Conservation (phyloP, 1,284 basidiomycete species). For the Ceratobasidium sp. region DNA sequence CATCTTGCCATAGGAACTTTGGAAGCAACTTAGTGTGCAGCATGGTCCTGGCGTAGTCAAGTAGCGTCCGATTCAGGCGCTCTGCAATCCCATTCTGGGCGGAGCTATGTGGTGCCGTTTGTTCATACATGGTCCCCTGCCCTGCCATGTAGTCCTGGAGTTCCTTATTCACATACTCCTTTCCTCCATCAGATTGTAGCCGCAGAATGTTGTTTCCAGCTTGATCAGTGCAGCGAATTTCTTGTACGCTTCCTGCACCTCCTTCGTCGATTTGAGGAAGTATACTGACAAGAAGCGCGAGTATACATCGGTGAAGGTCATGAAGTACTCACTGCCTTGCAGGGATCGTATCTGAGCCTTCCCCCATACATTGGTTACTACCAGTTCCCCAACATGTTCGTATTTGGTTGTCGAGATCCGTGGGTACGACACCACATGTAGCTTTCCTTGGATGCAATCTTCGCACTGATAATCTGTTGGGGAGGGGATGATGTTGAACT, state of each 20-base stretch:
- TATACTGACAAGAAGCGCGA: conserved; percentile 42
- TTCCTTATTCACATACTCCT: conserved; percentile 46
- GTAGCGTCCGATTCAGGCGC: not conserved
- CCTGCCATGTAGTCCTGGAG: conserved; percentile 40
- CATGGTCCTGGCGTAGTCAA: not conserved
- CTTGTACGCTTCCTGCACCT: conserved; percentile 46
- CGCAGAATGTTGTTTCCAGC: conserved; percentile 37
- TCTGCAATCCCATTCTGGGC: not conserved
- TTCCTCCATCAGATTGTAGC: conserved; percentile 46
- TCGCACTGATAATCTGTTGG: not conserved
- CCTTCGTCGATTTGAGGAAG: conserved; percentile 46
- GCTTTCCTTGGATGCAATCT: conserved; percentile 31
- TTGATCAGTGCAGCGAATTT: conserved; percentile 47
- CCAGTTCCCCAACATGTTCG: conserved; percentile 48
- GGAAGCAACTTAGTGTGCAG: not conserved
- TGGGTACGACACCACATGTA: conserved; percentile 23
- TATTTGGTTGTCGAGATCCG: not conserved
- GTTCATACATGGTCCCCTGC: conserved; percentile 43
- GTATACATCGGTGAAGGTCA: not conserved
- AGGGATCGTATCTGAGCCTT: not conserved
- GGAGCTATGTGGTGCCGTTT: not conserved
- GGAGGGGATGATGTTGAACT: not conserved
- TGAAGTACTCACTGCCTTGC: not conserved
- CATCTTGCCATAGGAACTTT: not conserved
- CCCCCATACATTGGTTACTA: conserved; percentile 43